A percentile compares a stretch with the other conserved stretches of the same genome.
Evolutionary conservation across 2,329 filamentous ascomycete genomes (phyloP).

Genomic region (Thelonectria discophora): DNA sequence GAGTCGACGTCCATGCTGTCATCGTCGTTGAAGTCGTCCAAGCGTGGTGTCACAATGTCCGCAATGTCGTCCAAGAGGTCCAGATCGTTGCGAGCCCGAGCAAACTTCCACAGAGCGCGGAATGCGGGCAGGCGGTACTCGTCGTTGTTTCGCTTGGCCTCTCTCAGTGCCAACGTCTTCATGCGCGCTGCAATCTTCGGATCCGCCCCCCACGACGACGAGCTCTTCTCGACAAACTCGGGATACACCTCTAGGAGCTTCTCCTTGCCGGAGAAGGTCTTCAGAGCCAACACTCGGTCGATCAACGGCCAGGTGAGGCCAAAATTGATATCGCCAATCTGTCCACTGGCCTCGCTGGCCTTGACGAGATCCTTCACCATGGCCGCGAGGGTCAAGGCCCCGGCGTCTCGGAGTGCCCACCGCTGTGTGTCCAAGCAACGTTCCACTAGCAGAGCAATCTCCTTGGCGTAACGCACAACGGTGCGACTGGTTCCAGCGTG

Average conservation of each 20-base stretch:
- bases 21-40: slow-evolving; percentile 66
- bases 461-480: slow-evolving; percentile 82
- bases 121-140: slow-evolving; percentile 82
- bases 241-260: slow-evolving; percentile 82
- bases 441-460: slow-evolving; percentile 77
- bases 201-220: slow-evolving; percentile 65
- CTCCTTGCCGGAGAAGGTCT: slow-evolving; percentile 94
- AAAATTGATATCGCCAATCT: slow-evolving; percentile 68
- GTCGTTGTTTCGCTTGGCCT: slow-evolving; percentile 93
- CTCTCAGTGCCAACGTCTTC: slow-evolving; percentile 82
- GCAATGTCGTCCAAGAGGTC: slow-evolving; percentile 75
- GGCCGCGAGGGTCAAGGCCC: slow-evolving; percentile 81
- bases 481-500: slow-evolving; percentile 87
- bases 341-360: slow-evolving; percentile 64
- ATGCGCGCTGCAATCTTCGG: slow-evolving; percentile 66
- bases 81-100: slow-evolving; percentile 72
- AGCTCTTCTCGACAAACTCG: slow-evolving; percentile 74
- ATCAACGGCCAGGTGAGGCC: slow-evolving; percentile 81
- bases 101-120: slow-evolving; percentile 75
- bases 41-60: slow-evolving; percentile 67
- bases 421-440: slow-evolving; percentile 79
- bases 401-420: slow-evolving; percentile 91
- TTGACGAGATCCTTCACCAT: slow-evolving; percentile 72
- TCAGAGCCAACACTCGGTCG: slow-evolving; percentile 82
- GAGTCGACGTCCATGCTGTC: slow-evolving; percentile 76